phyloP scores from a whole-genome alignment of 2,329 filamentous ascomycete genomes.

The Xylariaceae sp. region DNA sequence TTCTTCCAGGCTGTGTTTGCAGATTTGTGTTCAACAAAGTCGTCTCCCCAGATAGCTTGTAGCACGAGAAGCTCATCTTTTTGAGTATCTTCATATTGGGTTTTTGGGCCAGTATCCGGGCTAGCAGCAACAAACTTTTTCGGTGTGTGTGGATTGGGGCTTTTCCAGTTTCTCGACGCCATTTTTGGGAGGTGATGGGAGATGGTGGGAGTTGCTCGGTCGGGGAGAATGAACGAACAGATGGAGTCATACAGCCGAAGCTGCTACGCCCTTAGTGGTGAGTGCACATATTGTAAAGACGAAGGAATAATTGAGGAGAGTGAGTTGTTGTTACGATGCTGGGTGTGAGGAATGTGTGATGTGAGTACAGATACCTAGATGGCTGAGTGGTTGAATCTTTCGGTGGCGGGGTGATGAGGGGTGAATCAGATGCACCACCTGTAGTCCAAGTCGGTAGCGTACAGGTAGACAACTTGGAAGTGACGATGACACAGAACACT shows the following conservation, averaged over 20 bases:
- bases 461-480: no score
- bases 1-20: constrained; percentile 84
- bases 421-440: no score
- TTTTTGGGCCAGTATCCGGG: constrained; percentile 43
- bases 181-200: constrained; percentile 37
- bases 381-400: no score
- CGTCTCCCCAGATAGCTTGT: constrained; percentile 84
- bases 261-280: constrained; percentile 48
- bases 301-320: constrained; percentile 5
- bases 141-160: constrained; percentile 51
- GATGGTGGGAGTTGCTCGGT: constrained; percentile 14
- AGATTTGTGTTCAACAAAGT: constrained; percentile 73
- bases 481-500: no score
- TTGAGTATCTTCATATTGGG: constrained; percentile 80
- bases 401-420: no score
- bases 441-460: no score
- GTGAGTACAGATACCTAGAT: no score
- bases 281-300: constrained; percentile 41
- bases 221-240: constrained; percentile 30
- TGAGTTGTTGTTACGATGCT: not conserved
- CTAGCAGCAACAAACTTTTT: constrained; percentile 43
- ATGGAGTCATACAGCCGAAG: constrained; percentile 48
- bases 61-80: constrained; percentile 83
- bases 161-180: constrained; percentile 47
- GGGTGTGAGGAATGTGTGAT: no score